Conservation (phyloP, 169 alveolate species). For the Miamiensis avidus region DNA sequence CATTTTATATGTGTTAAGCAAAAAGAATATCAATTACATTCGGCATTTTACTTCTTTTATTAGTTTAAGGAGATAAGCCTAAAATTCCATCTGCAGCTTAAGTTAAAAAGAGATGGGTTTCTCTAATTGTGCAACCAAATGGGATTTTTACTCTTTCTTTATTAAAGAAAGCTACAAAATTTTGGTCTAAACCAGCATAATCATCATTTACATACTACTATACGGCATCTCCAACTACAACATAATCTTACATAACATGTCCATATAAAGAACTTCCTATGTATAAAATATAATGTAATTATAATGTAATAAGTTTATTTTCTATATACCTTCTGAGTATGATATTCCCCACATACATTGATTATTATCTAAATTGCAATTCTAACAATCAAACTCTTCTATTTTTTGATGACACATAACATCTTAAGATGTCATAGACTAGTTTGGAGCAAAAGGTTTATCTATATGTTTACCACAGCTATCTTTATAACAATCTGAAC, state of each 20-base stretch:
- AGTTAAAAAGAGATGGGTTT: conserved; percentile 18
- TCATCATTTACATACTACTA: conserved; percentile 3
- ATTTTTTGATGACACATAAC: neutral
- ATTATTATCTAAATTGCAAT: neutral
- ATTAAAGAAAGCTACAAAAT: conserved; percentile 4
- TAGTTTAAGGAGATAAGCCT: conserved; percentile 18
- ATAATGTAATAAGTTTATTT: neutral
- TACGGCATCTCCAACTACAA: conserved; percentile 19
- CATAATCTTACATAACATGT: neutral
- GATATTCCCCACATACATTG: conserved; percentile 14
- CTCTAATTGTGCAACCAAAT: conserved; percentile 20
- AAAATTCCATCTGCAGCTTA: conserved; percentile 25
- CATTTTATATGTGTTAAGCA: conserved; percentile 1
- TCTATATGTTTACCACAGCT: conserved; percentile 15
- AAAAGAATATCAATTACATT: conserved; percentile 9
- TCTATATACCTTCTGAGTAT: conserved; percentile 16
- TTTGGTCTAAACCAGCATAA: neutral
- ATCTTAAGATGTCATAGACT: neutral
- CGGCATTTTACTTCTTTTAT: neutral
- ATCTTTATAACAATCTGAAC: neutral
- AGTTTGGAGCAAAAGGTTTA: neutral
- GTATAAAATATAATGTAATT: neutral
- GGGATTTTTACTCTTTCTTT: conserved; percentile 2
- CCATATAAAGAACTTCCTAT: conserved; percentile 12
- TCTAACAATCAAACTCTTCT: conserved; percentile 4